Evolutionary conservation across 2,329 filamentous ascomycete genomes (phyloP).

Genomic region (Aspergillus hiratsukae): DNA sequence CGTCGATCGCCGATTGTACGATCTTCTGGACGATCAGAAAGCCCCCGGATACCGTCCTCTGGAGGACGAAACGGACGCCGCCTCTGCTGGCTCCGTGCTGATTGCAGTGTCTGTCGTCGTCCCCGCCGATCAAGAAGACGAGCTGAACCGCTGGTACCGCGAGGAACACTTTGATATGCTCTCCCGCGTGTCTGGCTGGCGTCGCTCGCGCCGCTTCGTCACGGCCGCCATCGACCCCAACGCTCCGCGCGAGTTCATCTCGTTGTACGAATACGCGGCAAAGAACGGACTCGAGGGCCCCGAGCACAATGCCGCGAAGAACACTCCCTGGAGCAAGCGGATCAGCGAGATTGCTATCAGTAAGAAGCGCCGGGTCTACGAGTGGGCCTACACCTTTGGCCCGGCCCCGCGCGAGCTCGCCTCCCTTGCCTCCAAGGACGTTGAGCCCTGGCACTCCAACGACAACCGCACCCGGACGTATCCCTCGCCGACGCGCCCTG

Average conservation of each 20-base stretch:
- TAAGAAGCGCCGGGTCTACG: constrained; percentile 59
- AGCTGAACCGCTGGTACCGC: constrained; percentile 65
- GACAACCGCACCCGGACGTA: constrained; percentile 55
- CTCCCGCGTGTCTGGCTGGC: constrained; percentile 71
- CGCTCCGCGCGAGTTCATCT: constrained; percentile 55
- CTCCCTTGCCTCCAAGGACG: constrained; percentile 48
- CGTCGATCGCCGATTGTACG: constrained; percentile 68
- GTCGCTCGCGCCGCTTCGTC: constrained; percentile 66
- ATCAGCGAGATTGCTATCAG: constrained; percentile 57
- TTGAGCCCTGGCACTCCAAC: constrained; percentile 51
- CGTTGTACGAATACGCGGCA: constrained; percentile 68
- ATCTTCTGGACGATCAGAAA: constrained; percentile 56
- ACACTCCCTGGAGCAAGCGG: constrained; percentile 58
- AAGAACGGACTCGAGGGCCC: constrained; percentile 62
- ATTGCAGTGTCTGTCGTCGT: constrained; percentile 59
- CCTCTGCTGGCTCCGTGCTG: constrained; percentile 57
- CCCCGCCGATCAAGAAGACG: constrained; percentile 52
- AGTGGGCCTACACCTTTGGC: constrained; percentile 76
- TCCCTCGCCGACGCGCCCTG: constrained; percentile 40
- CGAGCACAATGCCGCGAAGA: constrained; percentile 59
- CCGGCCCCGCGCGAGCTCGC: constrained; percentile 65
- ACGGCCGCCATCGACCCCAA: constrained; percentile 60
- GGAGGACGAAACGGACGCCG: constrained; percentile 56
- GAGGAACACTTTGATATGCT: constrained; percentile 72
- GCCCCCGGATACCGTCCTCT: constrained; percentile 55